Evolutionary conservation across 768 basidiomycete species (phyloP), one percentile per base, ranked within the genome.

Genomic region (Naganishia friedmannii): DNA sequence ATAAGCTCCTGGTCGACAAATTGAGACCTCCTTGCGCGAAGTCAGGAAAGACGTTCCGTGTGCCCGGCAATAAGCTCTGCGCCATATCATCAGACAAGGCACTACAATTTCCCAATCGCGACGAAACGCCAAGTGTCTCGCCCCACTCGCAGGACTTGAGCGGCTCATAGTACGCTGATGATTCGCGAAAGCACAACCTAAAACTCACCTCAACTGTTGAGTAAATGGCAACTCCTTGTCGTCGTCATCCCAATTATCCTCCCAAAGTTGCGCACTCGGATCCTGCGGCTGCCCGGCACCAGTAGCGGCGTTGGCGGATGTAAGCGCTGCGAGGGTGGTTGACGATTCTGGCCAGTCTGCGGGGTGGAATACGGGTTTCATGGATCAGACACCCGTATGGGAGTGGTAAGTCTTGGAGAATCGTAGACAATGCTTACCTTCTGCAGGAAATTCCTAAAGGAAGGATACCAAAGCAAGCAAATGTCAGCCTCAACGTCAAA

Each of bases 171-270:
- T 13, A 10, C 15, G 42, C 42, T 42, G 42, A 42, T 42, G 7
- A 51, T 23, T n/a, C 48, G 48, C n/a, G 23, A 12, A 15, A n/a
- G n/a, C n/a, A n/a, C n/a, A n/a, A 37, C 21, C 29, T n/a, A 34
- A 17, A n/a, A 83, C 90, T 75, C 78, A 94, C 96, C 96, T 87
- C 74, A 99, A 83, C 82, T 96, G 93, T 65, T 91, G 88, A 76
- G 92, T 93, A 79, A 99, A 99, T 74, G 96, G 93, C 75, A 97
- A 94, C 79, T 95, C 95, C 72, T 96, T 88, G 82, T 98, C 95
- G 82, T 99, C 96, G 76, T 99, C 96, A 77, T 99, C 96, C 96
- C 96, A 99, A 80, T 97, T 97, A 75, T 98, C 96, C 84, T 99
- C 96, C 96, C 96, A 99, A 13, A 99, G 84, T 77, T 93, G 91